Evolutionary conservation across 1,284 basidiomycete genomes (phyloP).

Genomic region (Pseudozyma flocculosa): DNA sequence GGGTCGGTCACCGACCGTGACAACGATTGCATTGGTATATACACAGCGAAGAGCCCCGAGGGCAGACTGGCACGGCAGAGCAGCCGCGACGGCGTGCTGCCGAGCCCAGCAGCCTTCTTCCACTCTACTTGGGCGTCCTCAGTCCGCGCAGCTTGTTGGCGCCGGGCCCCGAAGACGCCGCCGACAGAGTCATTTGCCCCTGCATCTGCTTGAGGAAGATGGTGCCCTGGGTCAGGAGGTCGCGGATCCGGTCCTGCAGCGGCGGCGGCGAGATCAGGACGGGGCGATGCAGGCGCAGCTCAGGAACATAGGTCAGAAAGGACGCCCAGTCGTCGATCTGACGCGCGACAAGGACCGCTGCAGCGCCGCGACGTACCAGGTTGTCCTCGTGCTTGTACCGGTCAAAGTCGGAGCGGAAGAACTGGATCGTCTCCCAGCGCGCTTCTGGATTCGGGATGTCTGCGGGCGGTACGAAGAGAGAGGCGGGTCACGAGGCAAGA

Average conservation of each 20-base stretch:
- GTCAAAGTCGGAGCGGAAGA: constrained; percentile 34
- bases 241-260: constrained; percentile 16
- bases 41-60: too few relatives aligned
- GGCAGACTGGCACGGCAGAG: too few relatives aligned
- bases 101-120: too few relatives aligned
- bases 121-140: constrained; percentile 2
- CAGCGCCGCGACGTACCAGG: constrained; percentile 9
- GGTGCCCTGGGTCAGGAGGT: constrained; percentile 28
- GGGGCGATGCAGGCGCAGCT: not conserved
- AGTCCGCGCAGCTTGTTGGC: constrained; percentile 23
- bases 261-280: too few relatives aligned
- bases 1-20: too few relatives aligned
- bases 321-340: too few relatives aligned
- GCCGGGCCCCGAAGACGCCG: constrained; percentile 12
- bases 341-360: too few relatives aligned
- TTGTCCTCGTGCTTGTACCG: constrained; percentile 25
- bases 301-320: not conserved
- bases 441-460: constrained; percentile 46
- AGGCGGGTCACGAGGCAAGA: not conserved
- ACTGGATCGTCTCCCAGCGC: constrained; percentile 46
- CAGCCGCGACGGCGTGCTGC: too few relatives aligned
- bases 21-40: too few relatives aligned
- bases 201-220: constrained; percentile 41
- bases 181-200: constrained; percentile 35
- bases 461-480: not conserved